Conservation (phyloP, 345 rosid species). For the Arabidopsis suecica region DNA sequence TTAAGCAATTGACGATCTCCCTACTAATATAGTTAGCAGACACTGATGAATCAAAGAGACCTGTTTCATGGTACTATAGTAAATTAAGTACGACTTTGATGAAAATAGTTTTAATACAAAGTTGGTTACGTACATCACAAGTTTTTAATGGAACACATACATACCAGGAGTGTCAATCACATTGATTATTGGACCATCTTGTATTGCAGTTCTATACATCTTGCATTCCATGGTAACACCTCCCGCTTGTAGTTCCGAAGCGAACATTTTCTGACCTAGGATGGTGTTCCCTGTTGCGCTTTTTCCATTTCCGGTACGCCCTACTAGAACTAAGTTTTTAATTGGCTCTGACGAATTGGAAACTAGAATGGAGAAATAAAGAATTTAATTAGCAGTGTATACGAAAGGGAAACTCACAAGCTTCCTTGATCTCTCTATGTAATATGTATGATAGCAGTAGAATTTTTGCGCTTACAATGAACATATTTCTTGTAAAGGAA, state of each 20-base stretch:
- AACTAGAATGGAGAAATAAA: too few species aligned
- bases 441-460: too few species aligned
- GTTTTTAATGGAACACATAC: too few species aligned
- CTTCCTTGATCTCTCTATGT: too few species aligned
- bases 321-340: constrained; percentile 74
- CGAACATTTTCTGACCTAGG: constrained; percentile 60
- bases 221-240: constrained; percentile 70
- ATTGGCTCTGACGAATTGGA: constrained; percentile 21
- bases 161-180: constrained; percentile 66
- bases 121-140: too few species aligned
- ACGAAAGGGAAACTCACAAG: too few species aligned
- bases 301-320: constrained; percentile 86
- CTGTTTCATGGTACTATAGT: too few species aligned
- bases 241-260: constrained; percentile 63
- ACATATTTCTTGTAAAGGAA: too few species aligned
- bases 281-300: constrained; percentile 78
- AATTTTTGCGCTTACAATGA: too few species aligned
- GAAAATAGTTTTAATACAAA: too few species aligned
- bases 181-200: constrained; percentile 53
- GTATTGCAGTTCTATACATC: constrained; percentile 34
- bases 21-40: constrained; percentile 60
- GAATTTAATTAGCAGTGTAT: too few species aligned
- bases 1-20: constrained; percentile 71
- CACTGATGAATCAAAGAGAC: neutral
- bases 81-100: too few species aligned